These are phyloP conservation scores for Monosporascus sp. DNA, from an alignment of 2,329 filamentous ascomycete genomes.

Conservation along the genomic window DNA sequence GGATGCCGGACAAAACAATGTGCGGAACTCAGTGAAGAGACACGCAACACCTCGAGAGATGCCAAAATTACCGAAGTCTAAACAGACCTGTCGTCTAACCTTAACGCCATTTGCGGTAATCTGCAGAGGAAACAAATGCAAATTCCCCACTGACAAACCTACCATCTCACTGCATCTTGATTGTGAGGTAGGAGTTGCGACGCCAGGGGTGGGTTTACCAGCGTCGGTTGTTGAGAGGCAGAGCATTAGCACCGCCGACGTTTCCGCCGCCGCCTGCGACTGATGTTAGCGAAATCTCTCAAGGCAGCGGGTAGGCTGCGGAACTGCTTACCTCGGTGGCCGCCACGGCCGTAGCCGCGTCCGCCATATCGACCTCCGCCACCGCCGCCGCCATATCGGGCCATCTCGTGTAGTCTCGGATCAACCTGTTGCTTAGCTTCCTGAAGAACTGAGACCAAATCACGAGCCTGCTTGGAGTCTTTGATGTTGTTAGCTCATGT, in stretches of 20 bases:
- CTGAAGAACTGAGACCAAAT: constrained; percentile 85
- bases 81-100: constrained; percentile 26
- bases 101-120: constrained; percentile 30
- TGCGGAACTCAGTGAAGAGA: constrained; percentile 18
- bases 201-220: constrained; percentile 20
- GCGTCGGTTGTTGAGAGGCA: constrained; percentile 29
- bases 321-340: constrained; percentile 34
- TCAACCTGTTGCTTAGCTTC: constrained; percentile 99
- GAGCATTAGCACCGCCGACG: constrained; percentile 38
- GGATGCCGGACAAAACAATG: constrained; percentile 1
- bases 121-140: constrained; percentile 16
- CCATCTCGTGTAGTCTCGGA: constrained; percentile 92
- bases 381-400: constrained; percentile 81
- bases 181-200: constrained; percentile 1
- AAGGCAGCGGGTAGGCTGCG: not conserved
- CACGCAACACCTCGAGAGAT: constrained; percentile 11
- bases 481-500: constrained; percentile 29
- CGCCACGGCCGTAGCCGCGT: constrained; percentile 62
- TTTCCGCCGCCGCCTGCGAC: constrained; percentile 28
- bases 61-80: constrained; percentile 26
- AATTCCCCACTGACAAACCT: constrained; percentile 8
- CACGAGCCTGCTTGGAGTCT: constrained; percentile 94
- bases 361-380: constrained; percentile 68
- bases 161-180: constrained; percentile 6
- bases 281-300: constrained; percentile 5